A percentile compares a stretch with the other conserved stretches of the same genome.
Conservation (phyloP, 805 yeast genomes). For the Yarrowia osloensis region DNA sequence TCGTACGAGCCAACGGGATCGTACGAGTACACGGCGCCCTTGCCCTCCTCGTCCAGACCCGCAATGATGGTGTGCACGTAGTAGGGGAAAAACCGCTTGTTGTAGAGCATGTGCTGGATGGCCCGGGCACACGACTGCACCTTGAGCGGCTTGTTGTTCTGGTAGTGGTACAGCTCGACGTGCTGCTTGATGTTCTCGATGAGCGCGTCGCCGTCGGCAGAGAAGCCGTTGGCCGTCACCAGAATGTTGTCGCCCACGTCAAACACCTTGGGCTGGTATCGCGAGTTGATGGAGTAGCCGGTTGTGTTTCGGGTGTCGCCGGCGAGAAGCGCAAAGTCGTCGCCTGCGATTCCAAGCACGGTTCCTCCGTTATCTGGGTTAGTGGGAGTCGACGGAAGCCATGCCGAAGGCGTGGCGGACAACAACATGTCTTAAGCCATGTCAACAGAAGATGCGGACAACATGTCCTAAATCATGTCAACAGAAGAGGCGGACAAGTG, state of each 20-base stretch:
- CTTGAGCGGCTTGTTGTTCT: slow-evolving; percentile 71
- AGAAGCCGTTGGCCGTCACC: slow-evolving; percentile 92
- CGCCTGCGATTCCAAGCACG: slow-evolving; percentile 95
- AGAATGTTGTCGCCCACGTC: slow-evolving; percentile 84
- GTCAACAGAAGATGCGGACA: too few species aligned
- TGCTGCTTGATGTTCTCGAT: slow-evolving; percentile 61
- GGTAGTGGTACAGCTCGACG: slow-evolving; percentile 85
- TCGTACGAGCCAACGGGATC: slow-evolving; percentile 99
- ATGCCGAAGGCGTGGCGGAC: too few species aligned
- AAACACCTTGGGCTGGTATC: slow-evolving; percentile 88
- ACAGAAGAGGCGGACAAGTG: too few species aligned
- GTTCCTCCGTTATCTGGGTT: slow-evolving; percentile 93
- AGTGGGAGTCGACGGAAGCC: too few species aligned
- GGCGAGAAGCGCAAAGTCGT: slow-evolving; percentile 93
- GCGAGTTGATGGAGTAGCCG: slow-evolving; percentile 90
- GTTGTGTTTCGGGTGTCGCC: slow-evolving; percentile 98
- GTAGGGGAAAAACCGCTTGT: slow-evolving; percentile 94
- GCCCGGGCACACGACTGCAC: slow-evolving; percentile 82
- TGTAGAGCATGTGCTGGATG: slow-evolving; percentile 85
- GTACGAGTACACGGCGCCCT: slow-evolving; percentile 92
- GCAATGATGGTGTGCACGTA: slow-evolving; percentile 94
- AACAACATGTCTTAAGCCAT: background rate
- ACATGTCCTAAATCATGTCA: too few species aligned
- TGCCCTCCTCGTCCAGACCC: slow-evolving; percentile 88
- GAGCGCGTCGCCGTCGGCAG: slow-evolving; percentile 90